Conservation (phyloP, 208 protist genomes). For the Trypanosoma avium region DNA sequence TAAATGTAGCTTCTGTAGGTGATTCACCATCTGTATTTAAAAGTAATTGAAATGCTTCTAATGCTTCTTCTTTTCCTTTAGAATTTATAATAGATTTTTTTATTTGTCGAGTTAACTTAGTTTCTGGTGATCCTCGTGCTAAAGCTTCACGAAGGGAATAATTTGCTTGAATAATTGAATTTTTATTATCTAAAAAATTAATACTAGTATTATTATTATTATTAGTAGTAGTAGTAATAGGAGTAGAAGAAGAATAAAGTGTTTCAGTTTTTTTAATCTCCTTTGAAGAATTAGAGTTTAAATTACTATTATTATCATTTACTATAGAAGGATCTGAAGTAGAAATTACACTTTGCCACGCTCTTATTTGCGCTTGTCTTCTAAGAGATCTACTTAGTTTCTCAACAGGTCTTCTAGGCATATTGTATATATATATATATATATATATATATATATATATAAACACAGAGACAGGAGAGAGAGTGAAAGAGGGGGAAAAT, state of each 20-base stretch:
- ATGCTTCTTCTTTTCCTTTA: constrained; percentile 35
- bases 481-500: too few relatives aligned
- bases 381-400: constrained; percentile 36
- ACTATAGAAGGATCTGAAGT: too few relatives aligned
- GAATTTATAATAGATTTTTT: constrained; percentile 27
- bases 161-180: constrained; percentile 20
- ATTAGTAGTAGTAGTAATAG: too few relatives aligned
- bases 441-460: constrained; percentile 16
- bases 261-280: too few relatives aligned
- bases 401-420: constrained; percentile 24
- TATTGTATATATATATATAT: background rate
- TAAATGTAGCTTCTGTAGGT: constrained; percentile 29
- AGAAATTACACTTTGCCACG: too few relatives aligned
- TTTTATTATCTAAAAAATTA: too few relatives aligned
- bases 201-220: too few relatives aligned
- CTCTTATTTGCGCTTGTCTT: constrained; percentile 32
- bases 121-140: constrained; percentile 19
- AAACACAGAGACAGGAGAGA: too few relatives aligned
- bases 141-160: constrained; percentile 19
- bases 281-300: too few relatives aligned
- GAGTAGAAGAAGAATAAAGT: too few relatives aligned
- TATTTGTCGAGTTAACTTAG: constrained; percentile 30
- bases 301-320: too few relatives aligned
- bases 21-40: constrained; percentile 28
- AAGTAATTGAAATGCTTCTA: constrained; percentile 49